A percentile compares a stretch with the other conserved stretches of the same genome.
Evolutionary conservation across 2,329 filamentous ascomycete species (phyloP).

Genomic region (Apiospora rasikravindrae): DNA sequence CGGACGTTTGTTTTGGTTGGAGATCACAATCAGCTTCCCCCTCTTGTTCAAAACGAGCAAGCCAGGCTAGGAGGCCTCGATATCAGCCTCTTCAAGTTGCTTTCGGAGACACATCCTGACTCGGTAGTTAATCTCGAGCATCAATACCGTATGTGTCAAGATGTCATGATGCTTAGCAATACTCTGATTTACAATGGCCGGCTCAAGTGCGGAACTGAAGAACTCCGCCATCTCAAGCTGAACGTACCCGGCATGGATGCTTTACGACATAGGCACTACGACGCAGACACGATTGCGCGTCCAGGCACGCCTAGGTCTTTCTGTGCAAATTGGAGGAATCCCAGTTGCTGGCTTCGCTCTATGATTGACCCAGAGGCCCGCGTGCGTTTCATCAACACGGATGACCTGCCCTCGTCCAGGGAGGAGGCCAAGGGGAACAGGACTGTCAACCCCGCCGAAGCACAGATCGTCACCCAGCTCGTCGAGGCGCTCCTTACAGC

Average conservation of each 20-base stretch:
- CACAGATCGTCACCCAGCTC: constrained; percentile 76
- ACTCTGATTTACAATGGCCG: constrained; percentile 90
- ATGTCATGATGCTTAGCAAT: constrained; percentile 94
- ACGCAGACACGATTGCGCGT: constrained; percentile 50
- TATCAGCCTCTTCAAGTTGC: constrained; percentile 88
- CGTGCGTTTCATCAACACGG: constrained; percentile 89
- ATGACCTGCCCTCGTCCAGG: constrained; percentile 68
- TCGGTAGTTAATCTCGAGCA: constrained; percentile 92
- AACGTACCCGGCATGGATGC: constrained; percentile 68
- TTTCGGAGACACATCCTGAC: constrained; percentile 85
- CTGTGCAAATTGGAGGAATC: constrained; percentile 57
- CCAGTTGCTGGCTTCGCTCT: constrained; percentile 76
- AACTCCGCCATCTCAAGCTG: constrained; percentile 73
- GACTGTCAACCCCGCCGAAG: constrained; percentile 88
- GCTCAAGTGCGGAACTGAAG: constrained; percentile 84
- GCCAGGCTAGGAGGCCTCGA: constrained; percentile 87
- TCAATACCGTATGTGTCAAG: constrained; percentile 98
- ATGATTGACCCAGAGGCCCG: constrained; percentile 73
- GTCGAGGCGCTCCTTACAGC: constrained; percentile 78
- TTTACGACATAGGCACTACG: constrained; percentile 65
- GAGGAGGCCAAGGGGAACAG: constrained; percentile 83
- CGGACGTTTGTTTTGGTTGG: constrained; percentile 93
- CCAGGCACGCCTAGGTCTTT: constrained; percentile 51
- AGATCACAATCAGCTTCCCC: constrained; percentile 94
- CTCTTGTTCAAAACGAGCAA: constrained; percentile 89